Base-by-base conservation (phyloP, 1,284 basidiomycete genomes). In the Moesziomyces parantarcticus region DNA sequence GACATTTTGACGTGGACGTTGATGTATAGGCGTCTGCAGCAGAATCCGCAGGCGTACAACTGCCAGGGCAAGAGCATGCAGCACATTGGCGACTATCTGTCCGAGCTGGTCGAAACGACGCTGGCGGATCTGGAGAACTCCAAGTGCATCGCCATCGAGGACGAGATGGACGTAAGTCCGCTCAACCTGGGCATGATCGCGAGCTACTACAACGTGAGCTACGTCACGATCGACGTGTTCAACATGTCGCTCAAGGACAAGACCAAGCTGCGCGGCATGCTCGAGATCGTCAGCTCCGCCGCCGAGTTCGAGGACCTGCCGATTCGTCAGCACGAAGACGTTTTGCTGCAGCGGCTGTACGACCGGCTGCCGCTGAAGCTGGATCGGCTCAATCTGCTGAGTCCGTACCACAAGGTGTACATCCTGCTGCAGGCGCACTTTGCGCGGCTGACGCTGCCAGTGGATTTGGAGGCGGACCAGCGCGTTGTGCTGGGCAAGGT, bases 341-440 rank as follows among this genome's bases (percentile, higher is more conserved):
- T 75, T 9, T 14, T 83, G 8, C 54, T 83, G 44, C 68, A 64
- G 89, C 89, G 93, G 14, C 92, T 97, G 71, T 99, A 99, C 85
- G 94, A 98, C 83, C 92, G 95, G n/a, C 90, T 97, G 0, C 96
- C 96, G 1, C 92, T 97, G 86, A 99, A 99, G 86, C 88, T 98
- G 42, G 87, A 87, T 50, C 65, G 66, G 46, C 90, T 94, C 58
- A 92, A 97, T 85, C 97, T 94, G 85, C 91, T 93, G 79, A 92
- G 92, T 25, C 96, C 96, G 0, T 91, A 96, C 84, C 97, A 99
- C 90, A 99, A 99, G 87, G 96, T 94, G 0, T 97, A 96, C 89
- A 87, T 99, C 22, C 88, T 99, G 5, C 87, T 99, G 0, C 95
- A 99, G 84, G 95, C 97, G 1, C 96, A 99, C 86, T 99, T 99